Evolutionary conservation across 441 rosid species (phyloP), one percentile per base, ranked within the genome.

Genomic region (Capsella rubella): DNA sequence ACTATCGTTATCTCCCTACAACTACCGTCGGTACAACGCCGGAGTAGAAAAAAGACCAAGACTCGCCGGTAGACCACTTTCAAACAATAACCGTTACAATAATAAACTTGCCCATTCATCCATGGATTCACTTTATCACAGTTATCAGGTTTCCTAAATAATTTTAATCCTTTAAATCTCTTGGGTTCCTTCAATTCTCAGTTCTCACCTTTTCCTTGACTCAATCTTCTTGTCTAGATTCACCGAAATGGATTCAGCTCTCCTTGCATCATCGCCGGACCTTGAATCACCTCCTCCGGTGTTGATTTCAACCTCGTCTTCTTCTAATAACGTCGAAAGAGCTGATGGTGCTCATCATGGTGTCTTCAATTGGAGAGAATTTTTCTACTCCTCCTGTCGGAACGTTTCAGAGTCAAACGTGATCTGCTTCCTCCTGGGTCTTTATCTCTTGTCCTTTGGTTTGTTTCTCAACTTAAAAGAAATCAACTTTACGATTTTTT

Each of bases 371-470:
- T 18, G 27, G 27, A 1, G 55, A 0, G 55, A 21, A 4, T 49
- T 49, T 8, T 18, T 2, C 25, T 21, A 21, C 25, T 21, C 25
- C 12, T 49, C 53, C 0, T 47, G 5, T 8, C 4, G 53, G 6
- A 49, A 8, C 11, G 5, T 49, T 8, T 18, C 28, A 18, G 28
- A 18, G 53, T 9, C 13, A 6, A 49, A 18, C 53, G 15, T n/a
- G 18, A 0, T 3, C 29, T 50, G 14, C 54, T 50, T 40, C 6
- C 0, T 0, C 3, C 3, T 42, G 15, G 82, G 77, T 49, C 76
- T 86, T 51, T 69, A 89, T 56, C 62, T 92, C 72, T 95, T 94
- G 90, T 74, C 85, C 79, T 79, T 89, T 56, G 94, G 99, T 92
- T 73, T 40, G 96, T 77, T 52, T 57, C 62, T 50, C 10, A 8